These are phyloP conservation scores for Chaetomiaceae sp. DNA, from an alignment of 2,329 filamentous ascomycete species.

Conservation along the genomic window DNA sequence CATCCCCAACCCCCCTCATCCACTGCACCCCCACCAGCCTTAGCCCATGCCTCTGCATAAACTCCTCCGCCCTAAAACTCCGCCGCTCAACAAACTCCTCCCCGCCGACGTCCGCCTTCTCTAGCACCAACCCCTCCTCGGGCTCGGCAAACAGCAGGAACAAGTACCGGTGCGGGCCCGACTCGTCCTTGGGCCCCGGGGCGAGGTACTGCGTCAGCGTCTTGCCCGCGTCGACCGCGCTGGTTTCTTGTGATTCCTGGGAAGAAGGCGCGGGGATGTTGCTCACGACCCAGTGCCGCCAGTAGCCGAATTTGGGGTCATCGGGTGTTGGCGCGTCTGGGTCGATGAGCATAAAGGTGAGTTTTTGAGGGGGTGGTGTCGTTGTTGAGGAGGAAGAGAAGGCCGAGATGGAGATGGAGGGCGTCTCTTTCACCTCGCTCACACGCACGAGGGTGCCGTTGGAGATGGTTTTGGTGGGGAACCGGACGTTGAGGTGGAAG, in stretches of 20 bases:
- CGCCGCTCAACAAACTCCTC: constrained; percentile 9
- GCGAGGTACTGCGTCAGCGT: constrained; percentile 9
- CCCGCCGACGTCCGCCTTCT: constrained; percentile 4
- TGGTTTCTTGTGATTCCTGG: too few relatives aligned
- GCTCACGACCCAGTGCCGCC: constrained; percentile 8
- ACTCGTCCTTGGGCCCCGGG: constrained; percentile 11
- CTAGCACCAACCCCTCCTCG: neutral
- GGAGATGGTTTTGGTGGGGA: neutral
- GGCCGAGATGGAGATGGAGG: neutral
- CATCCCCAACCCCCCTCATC: constrained; percentile 12
- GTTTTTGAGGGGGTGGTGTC: neutral
- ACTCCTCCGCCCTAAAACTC: constrained; percentile 6
- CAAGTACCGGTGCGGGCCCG: constrained; percentile 9
- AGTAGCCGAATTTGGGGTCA: constrained; percentile 14
- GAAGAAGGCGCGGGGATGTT: neutral
- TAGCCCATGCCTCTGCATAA: constrained; percentile 3
- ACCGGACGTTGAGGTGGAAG: neutral
- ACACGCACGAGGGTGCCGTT: constrained; percentile 8
- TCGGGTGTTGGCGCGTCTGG: constrained; percentile 11
- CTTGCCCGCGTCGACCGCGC: neutral
- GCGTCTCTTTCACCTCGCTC: neutral
- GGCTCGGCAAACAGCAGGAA: constrained; percentile 10
- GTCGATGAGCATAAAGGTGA: constrained; percentile 9
- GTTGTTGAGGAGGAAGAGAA: neutral
- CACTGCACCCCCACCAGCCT: constrained; percentile 8